phyloP scores from a whole-genome alignment of 2,329 filamentous ascomycete species.

The Tolypocladium tropicale region DNA sequence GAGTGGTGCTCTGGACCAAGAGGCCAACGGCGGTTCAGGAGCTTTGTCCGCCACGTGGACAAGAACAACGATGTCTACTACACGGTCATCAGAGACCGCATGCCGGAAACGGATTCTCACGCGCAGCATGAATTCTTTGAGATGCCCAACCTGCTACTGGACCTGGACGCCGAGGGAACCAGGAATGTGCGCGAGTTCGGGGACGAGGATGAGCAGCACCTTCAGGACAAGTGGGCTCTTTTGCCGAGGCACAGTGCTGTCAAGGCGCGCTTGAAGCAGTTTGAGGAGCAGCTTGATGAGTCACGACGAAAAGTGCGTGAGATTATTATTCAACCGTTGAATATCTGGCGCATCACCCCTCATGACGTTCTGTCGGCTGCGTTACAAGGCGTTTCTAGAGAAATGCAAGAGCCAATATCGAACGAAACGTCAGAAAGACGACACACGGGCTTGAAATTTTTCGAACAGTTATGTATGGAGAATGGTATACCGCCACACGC shows the following conservation, averaged over 20 bases:
- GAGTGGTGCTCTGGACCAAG: neutral
- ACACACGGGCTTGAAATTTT: neutral
- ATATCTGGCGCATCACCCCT: conserved; percentile 28
- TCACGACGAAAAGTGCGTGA: conserved; percentile 15
- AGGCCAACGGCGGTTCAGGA: conserved; percentile 9
- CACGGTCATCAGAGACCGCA: conserved; percentile 8
- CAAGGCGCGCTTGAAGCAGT: conserved; percentile 13
- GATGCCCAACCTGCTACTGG: conserved; percentile 33
- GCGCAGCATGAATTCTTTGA: conserved; percentile 22
- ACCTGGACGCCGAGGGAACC: conserved; percentile 40
- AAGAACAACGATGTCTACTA: conserved; percentile 16
- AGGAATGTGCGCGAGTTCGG: conserved; percentile 31
- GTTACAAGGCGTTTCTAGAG: conserved; percentile 15
- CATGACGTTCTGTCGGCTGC: conserved; percentile 32
- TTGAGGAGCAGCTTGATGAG: conserved; percentile 18
- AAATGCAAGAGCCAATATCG: neutral
- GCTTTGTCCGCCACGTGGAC: conserved; percentile 13
- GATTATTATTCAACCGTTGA: conserved; percentile 11
- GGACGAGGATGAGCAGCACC: conserved; percentile 22
- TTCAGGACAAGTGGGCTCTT: conserved; percentile 18
- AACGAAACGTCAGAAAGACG: neutral
- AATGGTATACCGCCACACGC: conserved; percentile 21
- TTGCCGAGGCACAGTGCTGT: conserved; percentile 12
- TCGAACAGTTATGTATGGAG: conserved; percentile 11
- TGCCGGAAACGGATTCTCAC: conserved; percentile 4